phyloP scores from a whole-genome alignment of 208 protist species.

The Trypanosoma mega region DNA sequence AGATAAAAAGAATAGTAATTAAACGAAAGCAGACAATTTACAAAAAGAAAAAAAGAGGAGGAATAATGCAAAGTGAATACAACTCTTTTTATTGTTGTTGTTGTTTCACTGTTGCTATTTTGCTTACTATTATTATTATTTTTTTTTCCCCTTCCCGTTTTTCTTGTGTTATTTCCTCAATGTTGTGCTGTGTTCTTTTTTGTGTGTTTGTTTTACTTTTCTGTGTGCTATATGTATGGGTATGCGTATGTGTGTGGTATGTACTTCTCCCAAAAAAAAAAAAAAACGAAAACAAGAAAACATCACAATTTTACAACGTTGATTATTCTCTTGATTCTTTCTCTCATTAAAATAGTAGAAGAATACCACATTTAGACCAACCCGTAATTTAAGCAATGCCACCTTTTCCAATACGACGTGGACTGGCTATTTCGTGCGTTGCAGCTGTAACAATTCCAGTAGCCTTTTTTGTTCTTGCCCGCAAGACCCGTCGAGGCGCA shows the following conservation, averaged over 20 bases:
- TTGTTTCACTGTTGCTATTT: too few relatives aligned
- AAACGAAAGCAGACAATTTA: too few relatives aligned
- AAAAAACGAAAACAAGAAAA: constrained; percentile 1
- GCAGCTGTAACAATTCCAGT: constrained; percentile 28
- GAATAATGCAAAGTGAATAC: too few relatives aligned
- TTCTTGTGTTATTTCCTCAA: neutral
- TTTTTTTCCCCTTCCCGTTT: constrained; percentile 8
- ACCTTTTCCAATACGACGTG: neutral
- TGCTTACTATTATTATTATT: constrained; percentile 5
- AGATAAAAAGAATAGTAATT: too few relatives aligned
- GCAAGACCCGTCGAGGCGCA: neutral
- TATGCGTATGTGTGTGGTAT: constrained; percentile 50
- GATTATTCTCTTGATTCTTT: neutral
- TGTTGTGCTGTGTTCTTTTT: constrained; percentile 2
- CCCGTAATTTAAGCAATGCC: too few relatives aligned
- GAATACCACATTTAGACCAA: too few relatives aligned
- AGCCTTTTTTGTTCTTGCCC: constrained; percentile 13
- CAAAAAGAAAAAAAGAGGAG: too few relatives aligned
- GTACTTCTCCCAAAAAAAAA: too few relatives aligned
- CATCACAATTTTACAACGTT: neutral
- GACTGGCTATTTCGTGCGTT: constrained; percentile 1
- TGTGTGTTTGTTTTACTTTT: neutral
- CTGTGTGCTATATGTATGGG: neutral
- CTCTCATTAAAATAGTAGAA: too few relatives aligned
- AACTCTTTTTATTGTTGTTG: neutral